A percentile compares a stretch with the other conserved stretches of the same genome.
phyloP scores from a whole-genome alignment of 768 basidiomycete species.

The Rhodotorula graminis region DNA sequence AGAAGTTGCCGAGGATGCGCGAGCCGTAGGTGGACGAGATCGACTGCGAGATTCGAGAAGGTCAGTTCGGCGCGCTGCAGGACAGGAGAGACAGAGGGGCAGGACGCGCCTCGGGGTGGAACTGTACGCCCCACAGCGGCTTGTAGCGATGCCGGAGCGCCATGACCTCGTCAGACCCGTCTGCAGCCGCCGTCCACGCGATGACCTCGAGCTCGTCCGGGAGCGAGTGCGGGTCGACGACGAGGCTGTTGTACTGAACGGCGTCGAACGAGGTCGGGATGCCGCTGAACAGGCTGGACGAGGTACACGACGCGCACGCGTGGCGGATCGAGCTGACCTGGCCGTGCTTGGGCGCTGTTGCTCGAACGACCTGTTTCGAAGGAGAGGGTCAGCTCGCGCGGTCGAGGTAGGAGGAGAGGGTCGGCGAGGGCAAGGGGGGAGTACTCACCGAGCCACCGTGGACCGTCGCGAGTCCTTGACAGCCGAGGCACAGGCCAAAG shows the following conservation, averaged over 20 bases:
- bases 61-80: too few relatives aligned
- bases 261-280: constrained; percentile 20
- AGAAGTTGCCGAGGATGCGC: constrained; percentile 32
- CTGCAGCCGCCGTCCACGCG: constrained; percentile 5
- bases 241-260: constrained; percentile 37
- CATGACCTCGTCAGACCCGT: constrained; percentile 14
- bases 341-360: constrained; percentile 26
- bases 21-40: constrained; percentile 33
- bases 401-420: too few relatives aligned
- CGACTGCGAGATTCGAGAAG: not conserved
- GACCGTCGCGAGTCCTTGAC: constrained; percentile 36
- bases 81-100: not conserved
- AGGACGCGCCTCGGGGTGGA: constrained; percentile 33
- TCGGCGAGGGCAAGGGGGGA: too few relatives aligned
- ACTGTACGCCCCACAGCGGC: constrained; percentile 39
- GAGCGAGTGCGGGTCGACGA: constrained; percentile 2
- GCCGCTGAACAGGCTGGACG: constrained; percentile 8
- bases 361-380: constrained; percentile 12
- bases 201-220: constrained; percentile 22
- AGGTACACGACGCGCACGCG: not conserved
- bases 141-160: constrained; percentile 10
- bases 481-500: constrained; percentile 37
- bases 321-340: constrained; percentile 26
- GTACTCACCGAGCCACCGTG: constrained; percentile 30
- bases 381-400: not conserved